Conservation (phyloP, 768 basidiomycete genomes). For the Phaffia australis region DNA sequence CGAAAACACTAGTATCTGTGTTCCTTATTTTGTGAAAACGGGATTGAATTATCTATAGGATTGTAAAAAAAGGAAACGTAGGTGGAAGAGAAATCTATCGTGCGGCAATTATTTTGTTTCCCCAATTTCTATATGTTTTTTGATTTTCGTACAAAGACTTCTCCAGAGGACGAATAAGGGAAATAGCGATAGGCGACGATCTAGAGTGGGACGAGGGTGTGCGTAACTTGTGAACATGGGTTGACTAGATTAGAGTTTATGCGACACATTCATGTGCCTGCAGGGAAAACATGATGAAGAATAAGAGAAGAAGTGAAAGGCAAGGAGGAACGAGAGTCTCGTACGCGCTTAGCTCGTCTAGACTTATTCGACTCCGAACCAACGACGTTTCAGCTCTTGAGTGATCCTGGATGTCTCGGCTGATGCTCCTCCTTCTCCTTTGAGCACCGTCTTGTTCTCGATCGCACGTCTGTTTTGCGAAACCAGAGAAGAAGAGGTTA, state of each 20-base stretch:
- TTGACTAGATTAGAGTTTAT: background rate
- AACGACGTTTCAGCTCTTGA: slow-evolving; percentile 46
- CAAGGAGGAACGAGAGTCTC: too few relatives aligned
- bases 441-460: slow-evolving; percentile 84
- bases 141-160: background rate
- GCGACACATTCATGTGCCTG: background rate
- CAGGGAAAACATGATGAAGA: background rate
- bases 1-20: too few relatives aligned
- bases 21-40: too few relatives aligned
- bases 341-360: background rate
- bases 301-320: too few relatives aligned
- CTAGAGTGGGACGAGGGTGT: background rate
- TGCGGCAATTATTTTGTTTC: too few relatives aligned
- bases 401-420: slow-evolving; percentile 52
- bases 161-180: too few relatives aligned
- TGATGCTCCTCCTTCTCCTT: slow-evolving; percentile 52
- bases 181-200: background rate
- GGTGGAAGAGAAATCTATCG: too few relatives aligned
- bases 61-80: too few relatives aligned
- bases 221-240: background rate
- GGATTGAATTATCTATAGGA: too few relatives aligned
- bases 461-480: slow-evolving; percentile 53
- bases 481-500: too few relatives aligned
- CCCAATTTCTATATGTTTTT: background rate
- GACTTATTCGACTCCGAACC: slow-evolving; percentile 19